Base-by-base conservation (phyloP, 176 grass and related monocot genomes). In the Aechmea fasciata region DNA sequence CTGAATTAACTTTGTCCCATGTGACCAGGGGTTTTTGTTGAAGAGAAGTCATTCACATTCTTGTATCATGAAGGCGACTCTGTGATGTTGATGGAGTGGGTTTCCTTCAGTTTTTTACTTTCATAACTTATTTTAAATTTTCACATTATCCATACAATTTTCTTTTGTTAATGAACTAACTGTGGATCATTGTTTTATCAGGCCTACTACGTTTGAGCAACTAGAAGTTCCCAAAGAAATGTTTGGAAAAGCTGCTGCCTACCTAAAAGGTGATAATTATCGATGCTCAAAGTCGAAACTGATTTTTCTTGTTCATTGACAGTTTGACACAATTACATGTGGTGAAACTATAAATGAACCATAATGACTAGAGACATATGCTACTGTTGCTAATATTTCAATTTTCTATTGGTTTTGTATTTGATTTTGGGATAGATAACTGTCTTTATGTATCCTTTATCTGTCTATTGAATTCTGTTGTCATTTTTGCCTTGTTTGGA, bases 201-300 rank as follows among this genome's bases (percentile, higher is more conserved):
- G 93, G 79, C 93, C 93, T 67, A 71, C 66, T 65, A 92, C 93
- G 13, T 97, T 90, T 87, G 89, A 97, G 74, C 93, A 97, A 85
- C 50, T 97, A 51, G 93, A 97, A 78, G 79, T 97, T 87, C 76
- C 86, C 19, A 85, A 92, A 69, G 89, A 92, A 55, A 72, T 97
- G 76, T 97, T 97, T 83, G 89, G 93, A 59, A 97, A 92, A 80
- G 65, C 84, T 65, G 79, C 79, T 52, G 79, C 84, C 61, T 97
- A 97, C 71, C 77, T 97, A 55, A 92, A 79, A 90, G 93, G 93
- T 85, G 67, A 61, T 48, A 69, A 14, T 73, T 11, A 11, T 77
- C 52, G 7, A 57, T 78, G 12, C 23, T 59, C 8, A 14, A 19
- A 50, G 25, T 50, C 51, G 75, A 49, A 18, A 59, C 3, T 8